These are phyloP conservation scores for Epichloe bromicola DNA, from an alignment of 2,329 filamentous ascomycete genomes.

Conservation along the genomic window DNA sequence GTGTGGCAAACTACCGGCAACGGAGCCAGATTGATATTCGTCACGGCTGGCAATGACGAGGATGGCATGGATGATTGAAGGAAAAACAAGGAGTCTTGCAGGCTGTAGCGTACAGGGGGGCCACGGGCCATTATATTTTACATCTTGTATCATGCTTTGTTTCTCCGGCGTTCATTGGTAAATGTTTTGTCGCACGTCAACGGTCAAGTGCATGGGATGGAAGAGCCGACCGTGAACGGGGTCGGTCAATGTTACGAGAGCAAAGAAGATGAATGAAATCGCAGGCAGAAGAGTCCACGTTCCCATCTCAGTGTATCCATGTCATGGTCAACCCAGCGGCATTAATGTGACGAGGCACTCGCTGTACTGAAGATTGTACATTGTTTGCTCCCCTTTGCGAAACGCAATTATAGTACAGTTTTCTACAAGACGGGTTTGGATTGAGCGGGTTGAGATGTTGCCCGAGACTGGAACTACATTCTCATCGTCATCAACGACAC, in stretches of 20 bases:
- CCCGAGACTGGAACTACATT: constrained; percentile 18
- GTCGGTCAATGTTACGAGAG: not conserved
- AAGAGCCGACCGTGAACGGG: not conserved
- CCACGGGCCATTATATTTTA: constrained; percentile 7
- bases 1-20: constrained; percentile 68
- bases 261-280: not conserved
- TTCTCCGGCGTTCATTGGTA: not conserved
- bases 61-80: constrained; percentile 33
- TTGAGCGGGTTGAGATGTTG: too few relatives aligned
- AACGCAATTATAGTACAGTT: not conserved
- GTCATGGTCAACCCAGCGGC: too few relatives aligned
- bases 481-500: constrained; percentile 38
- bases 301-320: not conserved
- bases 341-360: too few relatives aligned
- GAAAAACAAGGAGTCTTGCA: not conserved
- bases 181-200: too few relatives aligned
- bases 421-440: too few relatives aligned
- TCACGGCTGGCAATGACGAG: constrained; percentile 44
- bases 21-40: constrained; percentile 58
- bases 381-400: not conserved
- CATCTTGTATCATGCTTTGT: not conserved
- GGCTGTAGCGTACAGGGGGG: not conserved
- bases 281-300: not conserved
- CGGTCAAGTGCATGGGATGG: not conserved
- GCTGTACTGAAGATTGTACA: not conserved